These are phyloP conservation scores for Cerrena zonata DNA, from an alignment of 1,284 basidiomycete species.

Conservation along the genomic window DNA sequence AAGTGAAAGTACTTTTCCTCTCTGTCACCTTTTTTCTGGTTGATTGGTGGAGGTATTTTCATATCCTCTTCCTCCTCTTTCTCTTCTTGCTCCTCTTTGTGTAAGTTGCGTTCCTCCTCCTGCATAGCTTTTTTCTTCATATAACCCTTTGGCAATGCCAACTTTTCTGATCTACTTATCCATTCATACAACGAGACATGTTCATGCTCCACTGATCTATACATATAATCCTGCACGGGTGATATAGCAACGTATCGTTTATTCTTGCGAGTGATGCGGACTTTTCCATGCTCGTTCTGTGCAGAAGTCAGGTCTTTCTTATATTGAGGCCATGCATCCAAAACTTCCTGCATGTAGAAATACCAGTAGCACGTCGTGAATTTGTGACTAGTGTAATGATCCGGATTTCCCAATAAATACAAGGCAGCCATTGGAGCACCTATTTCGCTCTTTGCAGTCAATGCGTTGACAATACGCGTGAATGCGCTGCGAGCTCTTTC, in stretches of 20 bases:
- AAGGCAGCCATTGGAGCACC: slow-evolving; percentile 28
- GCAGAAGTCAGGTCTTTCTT: not conserved
- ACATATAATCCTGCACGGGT: slow-evolving; percentile 8
- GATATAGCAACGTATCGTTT: not conserved
- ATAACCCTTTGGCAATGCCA: not conserved
- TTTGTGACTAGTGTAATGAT: slow-evolving; percentile 26
- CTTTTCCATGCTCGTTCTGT: not conserved
- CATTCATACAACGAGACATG: slow-evolving; percentile 10
- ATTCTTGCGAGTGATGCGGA: not conserved
- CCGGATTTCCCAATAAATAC: too few relatives aligned
- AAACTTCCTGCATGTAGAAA: slow-evolving; percentile 14
- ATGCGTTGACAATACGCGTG: slow-evolving; percentile 20
- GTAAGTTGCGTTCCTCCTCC: not conserved
- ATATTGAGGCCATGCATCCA: not conserved
- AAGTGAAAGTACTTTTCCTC: too few relatives aligned
- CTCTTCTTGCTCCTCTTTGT: not conserved
- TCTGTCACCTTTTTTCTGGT: not conserved
- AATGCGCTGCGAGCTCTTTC: slow-evolving; percentile 7
- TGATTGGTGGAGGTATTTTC: not conserved
- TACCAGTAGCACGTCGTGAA: slow-evolving; percentile 26
- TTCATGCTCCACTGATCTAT: slow-evolving; percentile 5
- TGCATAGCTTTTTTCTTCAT: not conserved
- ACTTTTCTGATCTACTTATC: slow-evolving; percentile 1
- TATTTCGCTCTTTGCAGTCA: slow-evolving; percentile 26
- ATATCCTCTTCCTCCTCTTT: not conserved